phyloP scores from a whole-genome alignment of 2,329 filamentous ascomycete species.

The Pseudopyrenochaeta lycopersici region DNA sequence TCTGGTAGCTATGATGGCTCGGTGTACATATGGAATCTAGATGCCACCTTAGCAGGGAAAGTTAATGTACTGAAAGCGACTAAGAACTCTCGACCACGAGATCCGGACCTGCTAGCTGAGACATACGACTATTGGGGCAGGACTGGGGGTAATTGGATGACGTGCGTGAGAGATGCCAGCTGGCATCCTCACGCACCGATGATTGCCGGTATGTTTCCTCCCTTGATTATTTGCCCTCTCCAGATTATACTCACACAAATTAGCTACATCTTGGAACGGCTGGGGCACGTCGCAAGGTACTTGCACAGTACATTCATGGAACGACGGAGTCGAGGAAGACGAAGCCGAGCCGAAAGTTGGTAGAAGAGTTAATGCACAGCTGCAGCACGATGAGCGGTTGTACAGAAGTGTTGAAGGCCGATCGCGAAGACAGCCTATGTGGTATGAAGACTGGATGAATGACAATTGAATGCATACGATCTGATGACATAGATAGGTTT shows the following conservation, averaged over 20 bases:
- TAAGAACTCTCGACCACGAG: slow-evolving; percentile 65
- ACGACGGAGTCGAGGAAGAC: slow-evolving; percentile 73
- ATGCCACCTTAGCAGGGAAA: slow-evolving; percentile 80
- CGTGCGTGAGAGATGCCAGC: slow-evolving; percentile 85
- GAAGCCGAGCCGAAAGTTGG: slow-evolving; percentile 52
- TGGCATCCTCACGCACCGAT: slow-evolving; percentile 90
- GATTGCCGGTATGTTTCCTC: slow-evolving; percentile 67
- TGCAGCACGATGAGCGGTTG: slow-evolving; percentile 48
- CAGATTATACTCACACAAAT: slow-evolving; percentile 19
- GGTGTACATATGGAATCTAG: slow-evolving; percentile 92
- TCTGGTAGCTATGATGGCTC: slow-evolving; percentile 89
- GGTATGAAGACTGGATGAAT: slow-evolving; percentile 40
- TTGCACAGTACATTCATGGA: slow-evolving; percentile 80
- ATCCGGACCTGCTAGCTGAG: slow-evolving; percentile 62
- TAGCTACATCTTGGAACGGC: slow-evolving; percentile 85
- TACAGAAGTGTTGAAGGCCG: slow-evolving; percentile 34
- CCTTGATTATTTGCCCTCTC: not conserved
- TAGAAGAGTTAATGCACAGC: slow-evolving; percentile 45
- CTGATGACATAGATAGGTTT: slow-evolving; percentile 6
- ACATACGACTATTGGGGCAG: slow-evolving; percentile 66
- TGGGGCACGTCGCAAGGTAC: slow-evolving; percentile 77
- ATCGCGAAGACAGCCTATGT: slow-evolving; percentile 30
- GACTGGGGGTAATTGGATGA: slow-evolving; percentile 71
- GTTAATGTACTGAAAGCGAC: slow-evolving; percentile 82
- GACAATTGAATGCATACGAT: slow-evolving; percentile 28